These are phyloP conservation scores for Botryotinia convoluta DNA, from an alignment of 2,329 filamentous ascomycete species.

Conservation along the genomic window DNA sequence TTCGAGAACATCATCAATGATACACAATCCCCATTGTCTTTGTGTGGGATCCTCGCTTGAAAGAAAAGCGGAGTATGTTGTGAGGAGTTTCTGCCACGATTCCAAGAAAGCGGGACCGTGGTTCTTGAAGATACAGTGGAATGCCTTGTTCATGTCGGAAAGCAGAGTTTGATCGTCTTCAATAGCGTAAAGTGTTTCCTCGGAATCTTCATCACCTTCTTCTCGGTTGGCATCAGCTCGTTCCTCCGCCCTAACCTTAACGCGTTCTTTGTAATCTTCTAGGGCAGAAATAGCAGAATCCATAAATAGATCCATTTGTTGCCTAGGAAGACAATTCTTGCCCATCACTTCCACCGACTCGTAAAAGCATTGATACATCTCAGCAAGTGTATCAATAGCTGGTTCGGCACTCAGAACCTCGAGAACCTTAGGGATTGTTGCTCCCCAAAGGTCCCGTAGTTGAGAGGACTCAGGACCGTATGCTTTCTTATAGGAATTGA, in stretches of 20 bases:
- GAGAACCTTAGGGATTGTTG: slow-evolving; percentile 83
- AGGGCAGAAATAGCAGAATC: slow-evolving; percentile 80
- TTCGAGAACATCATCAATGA: slow-evolving; percentile 96
- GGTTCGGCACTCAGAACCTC: slow-evolving; percentile 93
- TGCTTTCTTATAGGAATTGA: slow-evolving; percentile 91
- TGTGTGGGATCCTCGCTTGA: slow-evolving; percentile 81
- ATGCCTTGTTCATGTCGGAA: slow-evolving; percentile 99
- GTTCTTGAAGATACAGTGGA: slow-evolving; percentile 98
- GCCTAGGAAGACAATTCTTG: slow-evolving; percentile 71
- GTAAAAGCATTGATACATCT: slow-evolving; percentile 99
- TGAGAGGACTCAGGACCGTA: slow-evolving; percentile 79
- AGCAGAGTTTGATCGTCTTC: slow-evolving; percentile 96
- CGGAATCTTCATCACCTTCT: slow-evolving; percentile 84
- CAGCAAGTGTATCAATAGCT: slow-evolving; percentile 90
- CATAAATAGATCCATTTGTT: slow-evolving; percentile 85
- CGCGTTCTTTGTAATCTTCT: slow-evolving; percentile 88
- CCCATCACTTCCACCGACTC: slow-evolving; percentile 94
- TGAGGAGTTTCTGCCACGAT: slow-evolving; percentile 81
- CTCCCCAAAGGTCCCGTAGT: slow-evolving; percentile 78
- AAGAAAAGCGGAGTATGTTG: slow-evolving; percentile 83
- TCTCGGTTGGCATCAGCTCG: slow-evolving; percentile 69
- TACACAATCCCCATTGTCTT: slow-evolving; percentile 97
- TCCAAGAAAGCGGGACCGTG: slow-evolving; percentile 81
- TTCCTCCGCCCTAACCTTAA: slow-evolving; percentile 80
- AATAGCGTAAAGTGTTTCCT: slow-evolving; percentile 85